These are phyloP conservation scores for Graphilbum fragrans DNA, from an alignment of 2,329 filamentous ascomycete genomes.

Conservation along the genomic window DNA sequence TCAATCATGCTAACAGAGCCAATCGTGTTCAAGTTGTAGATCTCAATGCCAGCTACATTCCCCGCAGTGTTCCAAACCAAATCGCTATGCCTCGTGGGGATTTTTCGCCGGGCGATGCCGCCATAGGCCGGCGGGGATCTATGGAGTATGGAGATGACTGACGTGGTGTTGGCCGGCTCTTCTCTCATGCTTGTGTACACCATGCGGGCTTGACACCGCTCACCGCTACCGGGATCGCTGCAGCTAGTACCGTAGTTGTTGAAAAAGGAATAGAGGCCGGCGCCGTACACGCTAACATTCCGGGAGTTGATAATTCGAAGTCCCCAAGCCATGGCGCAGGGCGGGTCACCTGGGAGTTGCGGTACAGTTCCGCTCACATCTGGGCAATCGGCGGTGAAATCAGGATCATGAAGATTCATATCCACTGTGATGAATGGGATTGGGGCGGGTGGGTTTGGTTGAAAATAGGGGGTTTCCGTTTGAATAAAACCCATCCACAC, in stretches of 20 bases:
- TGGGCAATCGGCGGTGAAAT: conserved; percentile 32
- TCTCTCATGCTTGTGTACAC: conserved; percentile 20
- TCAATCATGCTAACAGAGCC: conserved; percentile 16
- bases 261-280: conserved; percentile 49
- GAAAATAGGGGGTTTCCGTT: conserved; percentile 57
- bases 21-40: conserved; percentile 35
- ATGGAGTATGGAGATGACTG: neutral
- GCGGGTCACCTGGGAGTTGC: conserved; percentile 14
- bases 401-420: conserved; percentile 27
- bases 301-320: conserved; percentile 42
- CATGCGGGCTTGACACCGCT: conserved; percentile 27
- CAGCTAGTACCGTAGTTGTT: conserved; percentile 40
- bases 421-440: conserved; percentile 33
- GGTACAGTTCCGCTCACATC: neutral
- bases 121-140: no score
- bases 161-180: neutral
- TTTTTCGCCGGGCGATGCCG: no score
- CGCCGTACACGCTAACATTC: conserved; percentile 42
- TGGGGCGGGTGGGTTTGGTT: conserved; percentile 43
- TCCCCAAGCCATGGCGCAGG: conserved; percentile 49
- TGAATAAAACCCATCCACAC: conserved; percentile 50
- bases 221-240: conserved; percentile 20
- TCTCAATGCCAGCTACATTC: conserved; percentile 10
- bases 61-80: no score
- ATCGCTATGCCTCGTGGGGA: no score